These are phyloP conservation scores for Neurospora intermedia DNA, from an alignment of 495 filamentous ascomycete species.

Conservation along the genomic window DNA sequence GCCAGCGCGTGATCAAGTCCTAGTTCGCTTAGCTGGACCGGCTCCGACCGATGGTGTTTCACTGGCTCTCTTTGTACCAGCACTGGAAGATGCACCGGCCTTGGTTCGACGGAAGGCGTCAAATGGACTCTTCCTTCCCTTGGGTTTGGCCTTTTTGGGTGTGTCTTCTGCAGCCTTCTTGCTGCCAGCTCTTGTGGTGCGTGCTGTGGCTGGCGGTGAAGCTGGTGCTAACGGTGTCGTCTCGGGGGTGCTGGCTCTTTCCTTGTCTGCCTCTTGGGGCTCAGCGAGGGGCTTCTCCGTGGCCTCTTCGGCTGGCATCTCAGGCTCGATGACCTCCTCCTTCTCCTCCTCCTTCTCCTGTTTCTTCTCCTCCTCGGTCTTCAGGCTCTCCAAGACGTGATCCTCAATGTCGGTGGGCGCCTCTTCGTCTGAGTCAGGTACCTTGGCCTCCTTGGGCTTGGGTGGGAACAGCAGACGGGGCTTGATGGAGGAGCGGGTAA, in stretches of 20 bases:
- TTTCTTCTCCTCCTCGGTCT: slow-evolving; percentile 46
- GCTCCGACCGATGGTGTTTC: slow-evolving; percentile 23
- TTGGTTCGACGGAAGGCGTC: slow-evolving; percentile 56
- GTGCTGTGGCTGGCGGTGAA: slow-evolving; percentile 45
- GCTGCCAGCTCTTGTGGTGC: slow-evolving; percentile 37
- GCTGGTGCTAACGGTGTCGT: slow-evolving; percentile 41
- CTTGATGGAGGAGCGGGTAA: slow-evolving; percentile 66
- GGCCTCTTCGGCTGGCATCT: background rate
- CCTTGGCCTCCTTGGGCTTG: slow-evolving; percentile 33
- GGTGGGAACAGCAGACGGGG: slow-evolving; percentile 77
- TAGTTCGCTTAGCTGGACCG: slow-evolving; percentile 25
- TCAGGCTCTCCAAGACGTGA: slow-evolving; percentile 36
- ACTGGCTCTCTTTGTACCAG: slow-evolving; percentile 36
- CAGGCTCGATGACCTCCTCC: background rate
- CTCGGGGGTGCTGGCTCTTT: slow-evolving; percentile 34
- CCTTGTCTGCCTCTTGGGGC: background rate
- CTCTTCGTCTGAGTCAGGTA: slow-evolving; percentile 47
- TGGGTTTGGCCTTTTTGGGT: slow-evolving; percentile 17
- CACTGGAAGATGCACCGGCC: slow-evolving; percentile 16
- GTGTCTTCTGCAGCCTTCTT: slow-evolving; percentile 18
- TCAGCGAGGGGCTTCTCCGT: background rate
- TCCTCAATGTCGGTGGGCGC: slow-evolving; percentile 41
- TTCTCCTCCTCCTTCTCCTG: slow-evolving; percentile 8
- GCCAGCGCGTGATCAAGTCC: slow-evolving; percentile 17
- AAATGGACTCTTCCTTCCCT: slow-evolving; percentile 49